Evolutionary conservation across 2,329 filamentous ascomycete genomes (phyloP).

Genomic region (Bisporella sp.): DNA sequence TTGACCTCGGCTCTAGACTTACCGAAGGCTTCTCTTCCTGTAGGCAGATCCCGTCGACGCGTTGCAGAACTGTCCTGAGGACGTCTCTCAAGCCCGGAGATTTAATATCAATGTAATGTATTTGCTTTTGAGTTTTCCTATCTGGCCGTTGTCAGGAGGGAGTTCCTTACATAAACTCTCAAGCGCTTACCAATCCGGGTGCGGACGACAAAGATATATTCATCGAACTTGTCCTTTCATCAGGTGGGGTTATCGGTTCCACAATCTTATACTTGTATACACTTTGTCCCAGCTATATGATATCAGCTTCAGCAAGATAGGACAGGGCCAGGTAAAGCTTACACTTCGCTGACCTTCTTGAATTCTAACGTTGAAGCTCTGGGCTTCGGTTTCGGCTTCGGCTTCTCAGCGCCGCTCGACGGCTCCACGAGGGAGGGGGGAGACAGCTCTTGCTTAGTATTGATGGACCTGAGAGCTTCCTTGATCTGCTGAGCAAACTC

Average conservation of each 20-base stretch:
- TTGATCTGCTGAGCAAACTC: neutral
- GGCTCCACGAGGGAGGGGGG: neutral
- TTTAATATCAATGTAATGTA: slow-evolving; percentile 26
- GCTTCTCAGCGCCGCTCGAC: too few species aligned
- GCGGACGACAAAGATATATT: slow-evolving; percentile 14
- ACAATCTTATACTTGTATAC: slow-evolving; percentile 25
- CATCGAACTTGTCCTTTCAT: slow-evolving; percentile 9
- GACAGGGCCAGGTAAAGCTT: neutral
- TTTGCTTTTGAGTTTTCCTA: slow-evolving; percentile 16
- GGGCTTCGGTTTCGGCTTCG: neutral
- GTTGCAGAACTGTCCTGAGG: slow-evolving; percentile 24
- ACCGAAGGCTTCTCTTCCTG: slow-evolving; percentile 23
- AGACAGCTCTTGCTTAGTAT: slow-evolving; percentile 7
- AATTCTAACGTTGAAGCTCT: slow-evolving; percentile 17
- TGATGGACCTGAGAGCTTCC: neutral
- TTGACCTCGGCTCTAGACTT: neutral
- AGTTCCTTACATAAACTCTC: slow-evolving; percentile 1
- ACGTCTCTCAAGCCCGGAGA: slow-evolving; percentile 26
- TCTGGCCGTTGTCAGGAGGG: slow-evolving; percentile 4
- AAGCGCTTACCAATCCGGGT: slow-evolving; percentile 7
- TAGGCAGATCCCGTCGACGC: slow-evolving; percentile 26
- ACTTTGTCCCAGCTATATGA: slow-evolving; percentile 14
- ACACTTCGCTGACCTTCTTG: slow-evolving; percentile 6
- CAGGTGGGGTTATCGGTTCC: slow-evolving; percentile 12
- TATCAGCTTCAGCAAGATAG: slow-evolving; percentile 4